Evolutionary conservation across 345 rosid species (phyloP).

Genomic region (Gossypium turneri): DNA sequence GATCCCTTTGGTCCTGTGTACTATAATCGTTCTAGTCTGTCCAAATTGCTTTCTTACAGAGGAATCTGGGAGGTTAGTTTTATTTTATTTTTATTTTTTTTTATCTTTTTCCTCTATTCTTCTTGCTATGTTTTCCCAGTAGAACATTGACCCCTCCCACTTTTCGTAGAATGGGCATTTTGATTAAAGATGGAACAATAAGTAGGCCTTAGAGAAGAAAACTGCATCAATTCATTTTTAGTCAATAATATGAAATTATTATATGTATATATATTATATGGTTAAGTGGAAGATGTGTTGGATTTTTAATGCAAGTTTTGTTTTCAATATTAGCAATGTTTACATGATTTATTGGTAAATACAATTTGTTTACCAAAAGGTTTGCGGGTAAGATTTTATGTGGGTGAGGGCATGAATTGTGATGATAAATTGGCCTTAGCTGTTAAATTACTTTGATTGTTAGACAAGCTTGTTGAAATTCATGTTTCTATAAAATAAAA

Average conservation of each 20-base stretch:
- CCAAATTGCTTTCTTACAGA: conserved; percentile 25
- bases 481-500: too few relatives aligned
- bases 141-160: conserved; percentile 7
- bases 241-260: background rate
- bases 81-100: background rate
- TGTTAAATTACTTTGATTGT: too few relatives aligned
- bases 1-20: conserved; percentile 42
- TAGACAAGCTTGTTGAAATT: too few relatives aligned
- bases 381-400: too few relatives aligned
- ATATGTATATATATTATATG: background rate
- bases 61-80: conserved; percentile 23
- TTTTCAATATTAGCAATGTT: too few relatives aligned
- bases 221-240: conserved; percentile 5
- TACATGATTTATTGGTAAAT: too few relatives aligned
- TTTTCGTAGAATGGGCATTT: conserved; percentile 30
- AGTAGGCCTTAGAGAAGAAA: conserved; percentile 5
- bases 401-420: too few relatives aligned
- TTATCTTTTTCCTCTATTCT: background rate
- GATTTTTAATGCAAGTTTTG: background rate
- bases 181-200: conserved; percentile 27
- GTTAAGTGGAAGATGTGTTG: background rate
- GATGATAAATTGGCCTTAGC: too few relatives aligned
- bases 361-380: too few relatives aligned
- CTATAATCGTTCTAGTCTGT: conserved; percentile 42
- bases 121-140: background rate